phyloP scores from a whole-genome alignment of 441 rosid species.

The Brassica balearica region DNA sequence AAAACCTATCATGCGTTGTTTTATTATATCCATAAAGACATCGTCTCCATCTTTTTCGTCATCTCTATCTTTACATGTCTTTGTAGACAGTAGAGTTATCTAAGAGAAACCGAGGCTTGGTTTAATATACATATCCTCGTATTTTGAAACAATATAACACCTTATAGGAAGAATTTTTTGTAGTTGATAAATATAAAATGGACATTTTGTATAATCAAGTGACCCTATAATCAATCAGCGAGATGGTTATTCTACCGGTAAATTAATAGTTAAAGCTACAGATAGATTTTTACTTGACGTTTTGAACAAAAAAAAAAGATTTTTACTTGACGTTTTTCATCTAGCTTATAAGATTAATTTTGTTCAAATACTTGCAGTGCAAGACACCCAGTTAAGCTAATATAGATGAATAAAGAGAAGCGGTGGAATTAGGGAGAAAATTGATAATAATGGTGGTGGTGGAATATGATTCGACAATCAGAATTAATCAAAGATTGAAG shows the following conservation, averaged over 20 bases:
- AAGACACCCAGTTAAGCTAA: neutral
- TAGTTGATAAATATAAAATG: neutral
- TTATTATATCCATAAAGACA: conserved; percentile 16
- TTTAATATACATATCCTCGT: neutral
- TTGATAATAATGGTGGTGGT: conserved; percentile 57
- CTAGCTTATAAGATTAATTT: neutral
- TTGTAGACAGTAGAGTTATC: conserved; percentile 16
- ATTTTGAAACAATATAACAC: conserved; percentile 7
- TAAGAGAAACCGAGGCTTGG: conserved; percentile 9
- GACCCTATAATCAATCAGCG: neutral
- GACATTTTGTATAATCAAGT: neutral
- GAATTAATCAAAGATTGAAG: conserved; percentile 58
- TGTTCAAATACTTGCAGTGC: neutral
- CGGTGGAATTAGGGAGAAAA: conserved; percentile 45
- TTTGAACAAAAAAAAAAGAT: neutral
- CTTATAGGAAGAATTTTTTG: neutral
- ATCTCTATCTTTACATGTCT: conserved; percentile 14
- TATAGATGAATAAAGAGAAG: conserved; percentile 28
- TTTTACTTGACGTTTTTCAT: conserved; percentile 6
- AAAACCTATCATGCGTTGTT: conserved; percentile 13
- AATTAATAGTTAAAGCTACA: neutral
- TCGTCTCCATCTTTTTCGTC: neutral
- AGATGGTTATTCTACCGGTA: neutral
- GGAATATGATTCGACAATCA: conserved; percentile 73
- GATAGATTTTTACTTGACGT: neutral